Evolutionary conservation across 2,329 filamentous ascomycete genomes (phyloP), one percentile per base, ranked within the genome.

Genomic region (Botrytis deweyae): DNA sequence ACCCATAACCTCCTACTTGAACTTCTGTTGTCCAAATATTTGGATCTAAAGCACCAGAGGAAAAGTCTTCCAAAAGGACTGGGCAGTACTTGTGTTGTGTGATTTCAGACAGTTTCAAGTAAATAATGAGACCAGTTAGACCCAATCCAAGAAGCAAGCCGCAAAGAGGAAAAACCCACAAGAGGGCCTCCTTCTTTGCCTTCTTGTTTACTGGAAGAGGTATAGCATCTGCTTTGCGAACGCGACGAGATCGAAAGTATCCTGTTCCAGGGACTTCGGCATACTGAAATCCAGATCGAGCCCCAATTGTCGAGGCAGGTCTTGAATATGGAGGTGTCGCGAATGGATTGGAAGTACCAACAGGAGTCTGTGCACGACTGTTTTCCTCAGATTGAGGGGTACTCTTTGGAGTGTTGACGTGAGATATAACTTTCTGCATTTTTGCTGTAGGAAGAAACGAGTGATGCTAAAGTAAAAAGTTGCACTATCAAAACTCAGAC

Each of bases 161-260:
- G 22, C 93, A 80, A 52, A 93, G 79, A 4, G 93, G 93, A 69
- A 95, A 86, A 76, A 95, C 93, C 4, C 90, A 93, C 20, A 93
- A 88, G 91, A 92, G 95, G 83, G 93, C 94, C 85, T 94, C 91
- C 81, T 89, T 91, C 20, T 91, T 90, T 76, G 94, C 90, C 73
- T 85, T 89, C 80, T 90, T 90, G 25, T 87, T 83, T 29, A 93
- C 82, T 92, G 93, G 95, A 9, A 92, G 91, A 83, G 92, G 91
- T 81, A 93, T 90, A 4, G 92, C 82, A 64, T 92, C 88, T 58
- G 88, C 91, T 81, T 92, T 92, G 80, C 86, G 88, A 38, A 95
- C 87, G 68, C 91, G 85, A 74, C 92, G 86, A 29, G 92, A 94
- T 82, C 91, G 91, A 80, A 95, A 95, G 83, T 91, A 94, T 42